A percentile compares a stretch with the other conserved stretches of the same genome.
Evolutionary conservation across 768 basidiomycete species (phyloP).

Genomic region (Strobilomyces dryophilus): DNA sequence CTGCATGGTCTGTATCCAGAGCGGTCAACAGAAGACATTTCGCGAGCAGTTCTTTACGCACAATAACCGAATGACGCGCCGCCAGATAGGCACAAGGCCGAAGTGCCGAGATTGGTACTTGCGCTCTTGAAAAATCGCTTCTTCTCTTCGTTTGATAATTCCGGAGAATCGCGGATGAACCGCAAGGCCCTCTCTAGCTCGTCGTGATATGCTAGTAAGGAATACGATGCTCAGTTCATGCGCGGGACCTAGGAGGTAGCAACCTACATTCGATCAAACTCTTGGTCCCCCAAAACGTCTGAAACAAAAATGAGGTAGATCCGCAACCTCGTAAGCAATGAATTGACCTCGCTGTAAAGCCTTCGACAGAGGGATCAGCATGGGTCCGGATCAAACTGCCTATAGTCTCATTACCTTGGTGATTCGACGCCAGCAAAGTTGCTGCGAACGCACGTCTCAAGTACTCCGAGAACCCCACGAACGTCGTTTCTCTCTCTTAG

Average conservation of each 20-base stretch:
- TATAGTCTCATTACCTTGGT: slow-evolving; percentile 44
- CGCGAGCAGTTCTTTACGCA: slow-evolving; percentile 28
- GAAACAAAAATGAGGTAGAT: slow-evolving; percentile 7
- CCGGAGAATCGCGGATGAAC: slow-evolving; percentile 69
- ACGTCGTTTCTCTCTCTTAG: slow-evolving; percentile 77
- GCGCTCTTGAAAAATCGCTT: slow-evolving; percentile 85
- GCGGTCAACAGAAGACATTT: background rate
- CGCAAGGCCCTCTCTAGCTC: slow-evolving; percentile 76
- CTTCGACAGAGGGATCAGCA: slow-evolving; percentile 35
- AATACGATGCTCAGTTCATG: background rate
- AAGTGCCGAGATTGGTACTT: slow-evolving; percentile 86
- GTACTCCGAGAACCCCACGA: slow-evolving; percentile 80
- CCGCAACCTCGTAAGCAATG: background rate
- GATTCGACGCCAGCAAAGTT: slow-evolving; percentile 96
- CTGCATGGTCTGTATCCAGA: slow-evolving; percentile 65
- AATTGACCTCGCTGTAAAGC: slow-evolving; percentile 77
- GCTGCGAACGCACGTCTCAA: slow-evolving; percentile 85
- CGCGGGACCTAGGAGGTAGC: background rate
- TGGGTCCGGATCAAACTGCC: background rate
- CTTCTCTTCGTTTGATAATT: slow-evolving; percentile 84
- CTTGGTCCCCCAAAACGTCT: slow-evolving; percentile 95
- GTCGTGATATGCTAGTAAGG: slow-evolving; percentile 64
- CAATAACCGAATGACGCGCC: slow-evolving; percentile 96
- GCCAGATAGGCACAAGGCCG: slow-evolving; percentile 93
- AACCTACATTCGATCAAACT: slow-evolving; percentile 75